phyloP scores from a whole-genome alignment of 2,329 filamentous ascomycete species.

The Phaeosphaeriaceae sp. region DNA sequence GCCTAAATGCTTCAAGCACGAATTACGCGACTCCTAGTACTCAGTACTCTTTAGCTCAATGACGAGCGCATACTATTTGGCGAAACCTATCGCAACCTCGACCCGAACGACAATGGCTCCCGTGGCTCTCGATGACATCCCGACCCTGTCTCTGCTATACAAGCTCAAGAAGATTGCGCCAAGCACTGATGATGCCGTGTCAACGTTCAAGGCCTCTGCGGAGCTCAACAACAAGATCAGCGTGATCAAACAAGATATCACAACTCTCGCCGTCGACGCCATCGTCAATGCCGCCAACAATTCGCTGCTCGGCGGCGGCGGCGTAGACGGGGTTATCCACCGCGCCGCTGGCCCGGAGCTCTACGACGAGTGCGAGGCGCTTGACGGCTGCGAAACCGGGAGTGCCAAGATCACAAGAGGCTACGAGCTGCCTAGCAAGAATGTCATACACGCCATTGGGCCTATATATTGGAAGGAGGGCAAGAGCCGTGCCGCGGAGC shows the following conservation, averaged over 20 bases:
- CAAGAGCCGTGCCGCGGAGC: constrained; percentile 44
- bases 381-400: constrained; percentile 78
- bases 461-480: constrained; percentile 69
- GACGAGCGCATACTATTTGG: constrained; percentile 34
- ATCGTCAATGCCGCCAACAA: constrained; percentile 94
- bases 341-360: constrained; percentile 75
- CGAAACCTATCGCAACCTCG: constrained; percentile 17
- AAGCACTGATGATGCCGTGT: constrained; percentile 5
- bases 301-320: constrained; percentile 82
- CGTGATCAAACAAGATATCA: constrained; percentile 80
- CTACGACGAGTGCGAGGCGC: constrained; percentile 70
- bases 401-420: constrained; percentile 81
- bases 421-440: constrained; percentile 75
- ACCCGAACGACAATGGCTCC: constrained; percentile 22
- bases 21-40: too few relatives aligned
- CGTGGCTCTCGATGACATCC: constrained; percentile 61
- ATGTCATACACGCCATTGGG: constrained; percentile 90
- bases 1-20: too few relatives aligned
- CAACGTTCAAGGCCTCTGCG: constrained; percentile 22
- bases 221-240: constrained; percentile 70
- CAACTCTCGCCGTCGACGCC: constrained; percentile 74
- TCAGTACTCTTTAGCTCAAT: constrained; percentile 8
- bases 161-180: constrained; percentile 58
- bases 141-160: constrained; percentile 71
- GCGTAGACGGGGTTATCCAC: constrained; percentile 81